These are phyloP conservation scores for Solanum phureja DNA, from an alignment of 257 asterid genomes.

Conservation along the genomic window DNA sequence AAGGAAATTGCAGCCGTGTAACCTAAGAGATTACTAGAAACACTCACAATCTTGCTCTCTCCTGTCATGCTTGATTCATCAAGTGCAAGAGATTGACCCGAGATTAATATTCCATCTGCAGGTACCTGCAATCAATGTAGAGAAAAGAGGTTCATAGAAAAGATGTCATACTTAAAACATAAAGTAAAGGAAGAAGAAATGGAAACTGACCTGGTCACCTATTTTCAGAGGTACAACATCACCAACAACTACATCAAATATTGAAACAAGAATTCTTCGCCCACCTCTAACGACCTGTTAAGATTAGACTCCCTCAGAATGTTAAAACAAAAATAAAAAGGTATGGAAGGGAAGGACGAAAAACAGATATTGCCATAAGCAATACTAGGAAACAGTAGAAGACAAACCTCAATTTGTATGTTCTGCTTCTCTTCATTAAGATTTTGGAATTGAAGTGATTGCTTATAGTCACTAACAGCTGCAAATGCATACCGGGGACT, in stretches of 20 bases:
- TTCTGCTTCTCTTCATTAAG: constrained; percentile 94
- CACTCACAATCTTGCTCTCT: constrained; percentile 88
- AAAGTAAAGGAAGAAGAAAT: not conserved
- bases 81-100: constrained; percentile 77
- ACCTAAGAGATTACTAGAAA: not conserved
- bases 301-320: constrained; percentile 5
- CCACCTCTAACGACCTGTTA: constrained; percentile 80
- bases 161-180: not conserved
- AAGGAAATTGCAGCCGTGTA: constrained; percentile 2
- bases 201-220: constrained; percentile 78
- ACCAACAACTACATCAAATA: constrained; percentile 88
- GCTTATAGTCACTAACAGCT: constrained; percentile 94
- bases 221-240: constrained; percentile 90
- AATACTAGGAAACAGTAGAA: not conserved
- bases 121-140: constrained; percentile 48
- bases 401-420: constrained; percentile 83
- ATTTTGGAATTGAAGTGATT: constrained; percentile 91
- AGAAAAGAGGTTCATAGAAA: not conserved
- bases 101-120: constrained; percentile 79
- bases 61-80: constrained; percentile 99
- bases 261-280: constrained; percentile 64
- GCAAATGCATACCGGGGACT: constrained; percentile 9
- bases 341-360: not conserved
- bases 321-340: not conserved
- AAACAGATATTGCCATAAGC: not conserved